Conservation (phyloP, 441 rosid genomes). For the Flueggea neowawraea region DNA sequence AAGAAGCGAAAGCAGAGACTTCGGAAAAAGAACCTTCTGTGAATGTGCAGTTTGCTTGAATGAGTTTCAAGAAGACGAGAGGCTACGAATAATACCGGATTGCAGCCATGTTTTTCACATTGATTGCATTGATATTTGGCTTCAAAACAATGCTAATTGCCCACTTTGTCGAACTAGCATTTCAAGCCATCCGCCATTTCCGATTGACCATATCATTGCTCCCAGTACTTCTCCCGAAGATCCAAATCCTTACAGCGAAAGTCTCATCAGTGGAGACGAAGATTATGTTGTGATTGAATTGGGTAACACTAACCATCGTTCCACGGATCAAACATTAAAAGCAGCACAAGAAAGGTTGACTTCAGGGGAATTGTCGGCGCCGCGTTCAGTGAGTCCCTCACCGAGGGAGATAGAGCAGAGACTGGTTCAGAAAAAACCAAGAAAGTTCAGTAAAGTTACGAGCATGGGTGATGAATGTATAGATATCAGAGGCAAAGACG, state of each 20-base stretch:
- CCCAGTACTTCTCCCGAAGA: conserved; percentile 45
- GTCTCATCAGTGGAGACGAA: conserved; percentile 38
- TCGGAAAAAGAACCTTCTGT: conserved; percentile 31
- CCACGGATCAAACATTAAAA: conserved; percentile 28
- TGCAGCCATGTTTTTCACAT: conserved; percentile 85
- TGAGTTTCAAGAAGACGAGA: conserved; percentile 87
- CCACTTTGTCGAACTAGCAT: conserved; percentile 86
- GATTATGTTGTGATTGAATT: conserved; percentile 77
- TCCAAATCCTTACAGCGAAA: conserved; percentile 27
- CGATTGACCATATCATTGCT: conserved; percentile 25
- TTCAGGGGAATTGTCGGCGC: conserved; percentile 25
- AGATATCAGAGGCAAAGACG: conserved; percentile 56
- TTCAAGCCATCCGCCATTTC: conserved; percentile 38
- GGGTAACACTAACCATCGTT: conserved; percentile 19
- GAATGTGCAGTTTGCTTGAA: conserved; percentile 87
- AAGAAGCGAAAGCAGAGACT: conserved; percentile 19
- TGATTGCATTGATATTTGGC: conserved; percentile 95
- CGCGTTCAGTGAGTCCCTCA: conserved; percentile 29
- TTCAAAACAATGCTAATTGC: conserved; percentile 83
- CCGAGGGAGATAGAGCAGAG: conserved; percentile 35
- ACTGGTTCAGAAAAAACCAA: conserved; percentile 24
- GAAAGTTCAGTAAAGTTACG: conserved; percentile 43
- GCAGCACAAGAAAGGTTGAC: conserved; percentile 41
- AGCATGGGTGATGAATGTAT: conserved; percentile 95
- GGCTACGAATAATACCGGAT: conserved; percentile 61